Conservation (phyloP, 2,329 filamentous ascomycete species). For the Nothomitra cinnamomea region DNA sequence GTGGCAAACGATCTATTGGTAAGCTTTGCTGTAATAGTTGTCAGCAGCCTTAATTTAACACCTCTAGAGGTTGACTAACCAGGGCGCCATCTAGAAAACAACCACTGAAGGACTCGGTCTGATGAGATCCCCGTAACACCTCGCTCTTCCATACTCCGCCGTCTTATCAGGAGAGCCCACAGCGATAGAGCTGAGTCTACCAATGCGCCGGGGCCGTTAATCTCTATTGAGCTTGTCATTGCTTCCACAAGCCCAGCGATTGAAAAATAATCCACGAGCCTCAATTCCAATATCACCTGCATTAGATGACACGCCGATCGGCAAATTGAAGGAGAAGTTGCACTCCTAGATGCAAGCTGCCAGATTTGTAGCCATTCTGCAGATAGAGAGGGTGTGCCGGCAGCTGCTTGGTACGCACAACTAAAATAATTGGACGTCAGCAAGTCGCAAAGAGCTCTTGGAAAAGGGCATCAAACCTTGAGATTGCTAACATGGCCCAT, state of each 20-base stretch:
- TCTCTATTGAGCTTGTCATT: conserved; percentile 59
- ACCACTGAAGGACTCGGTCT: conserved; percentile 63
- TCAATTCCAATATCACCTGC: conserved; percentile 44
- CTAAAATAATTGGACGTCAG: conserved; percentile 1
- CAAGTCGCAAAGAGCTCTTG: background rate
- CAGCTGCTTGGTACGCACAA: conserved; percentile 4
- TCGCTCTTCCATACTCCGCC: conserved; percentile 50
- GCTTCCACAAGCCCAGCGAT: conserved; percentile 53
- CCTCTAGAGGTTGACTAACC: conserved; percentile 35
- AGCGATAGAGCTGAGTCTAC: conserved; percentile 65
- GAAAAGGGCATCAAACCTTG: conserved; percentile 36
- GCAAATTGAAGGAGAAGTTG: conserved; percentile 53
- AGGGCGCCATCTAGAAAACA: conserved; percentile 67
- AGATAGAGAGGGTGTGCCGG: background rate
- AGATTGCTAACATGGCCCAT: conserved; percentile 73
- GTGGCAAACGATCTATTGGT: conserved; percentile 50
- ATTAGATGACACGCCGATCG: conserved; percentile 64
- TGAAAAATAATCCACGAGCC: conserved; percentile 49
- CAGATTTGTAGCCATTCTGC: conserved; percentile 52
- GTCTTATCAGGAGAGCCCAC: conserved; percentile 51
- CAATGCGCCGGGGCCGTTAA: conserved; percentile 61
- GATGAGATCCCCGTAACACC: conserved; percentile 49
- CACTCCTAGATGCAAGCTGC: conserved; percentile 53
- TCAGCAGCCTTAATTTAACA: conserved; percentile 9
- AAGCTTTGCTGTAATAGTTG: conserved; percentile 28